Evolutionary conservation across 2,329 filamentous ascomycete genomes (phyloP).

Genomic region (Mariannaea sp.): DNA sequence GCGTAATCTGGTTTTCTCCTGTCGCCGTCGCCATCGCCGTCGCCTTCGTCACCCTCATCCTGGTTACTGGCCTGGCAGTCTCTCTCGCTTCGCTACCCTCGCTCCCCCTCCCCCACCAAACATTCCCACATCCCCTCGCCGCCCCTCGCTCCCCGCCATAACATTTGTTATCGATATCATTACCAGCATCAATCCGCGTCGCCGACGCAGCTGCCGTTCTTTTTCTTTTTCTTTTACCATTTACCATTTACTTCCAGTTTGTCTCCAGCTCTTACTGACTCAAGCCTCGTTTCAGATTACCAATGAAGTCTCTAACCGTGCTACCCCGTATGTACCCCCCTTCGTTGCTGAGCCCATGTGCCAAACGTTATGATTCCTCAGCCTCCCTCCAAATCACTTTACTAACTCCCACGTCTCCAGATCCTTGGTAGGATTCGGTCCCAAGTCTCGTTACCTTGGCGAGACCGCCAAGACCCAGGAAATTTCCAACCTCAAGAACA

Average conservation of each 20-base stretch:
- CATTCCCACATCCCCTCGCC: constrained; percentile 4
- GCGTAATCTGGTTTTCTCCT: constrained; percentile 53
- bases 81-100: not conserved
- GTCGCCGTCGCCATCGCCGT: not conserved
- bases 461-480: constrained; percentile 98
- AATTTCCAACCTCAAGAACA: constrained; percentile 99
- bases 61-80: too few species aligned
- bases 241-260: not conserved
- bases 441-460: constrained; percentile 91
- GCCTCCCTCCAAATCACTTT: constrained; percentile 10
- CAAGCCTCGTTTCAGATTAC: constrained; percentile 69
- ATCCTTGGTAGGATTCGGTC: constrained; percentile 91
- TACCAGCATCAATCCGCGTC: not conserved
- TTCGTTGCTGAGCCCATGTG: constrained; percentile 4
- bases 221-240: not conserved
- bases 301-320: constrained; percentile 98
- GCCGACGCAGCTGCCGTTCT: too few species aligned
- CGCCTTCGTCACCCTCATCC: not conserved
- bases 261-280: too few species aligned
- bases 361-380: constrained; percentile 6
- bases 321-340: constrained; percentile 80
- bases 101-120: constrained; percentile 3
- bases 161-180: not conserved
- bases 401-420: constrained; percentile 52
- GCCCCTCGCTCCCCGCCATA: constrained; percentile 17